Evolutionary conservation across 2,329 filamentous ascomycete species (phyloP), one percentile per base, ranked within the genome.

Genomic region (Rugonectria rugulosa): DNA sequence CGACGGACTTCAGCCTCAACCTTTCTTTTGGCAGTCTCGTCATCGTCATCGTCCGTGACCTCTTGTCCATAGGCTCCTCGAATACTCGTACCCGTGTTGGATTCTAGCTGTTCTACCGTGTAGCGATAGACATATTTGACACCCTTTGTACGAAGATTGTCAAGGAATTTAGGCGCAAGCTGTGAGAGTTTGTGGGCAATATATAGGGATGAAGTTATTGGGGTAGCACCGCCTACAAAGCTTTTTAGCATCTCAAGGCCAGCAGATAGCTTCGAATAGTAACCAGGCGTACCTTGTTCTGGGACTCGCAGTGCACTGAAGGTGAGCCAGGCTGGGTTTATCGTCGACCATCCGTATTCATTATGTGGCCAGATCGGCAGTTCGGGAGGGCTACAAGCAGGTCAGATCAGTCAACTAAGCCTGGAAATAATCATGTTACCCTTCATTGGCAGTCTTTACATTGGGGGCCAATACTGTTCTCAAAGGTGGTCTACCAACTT

Each of bases 361-460:
- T 70, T 73, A 19, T 74, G 73, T 5, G 72, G 72, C 72, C 70
- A 76, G 20, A 74, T 75, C 0, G 73, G 73, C n/a, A 75, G 58
- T 15, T 73, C 70, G 7, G 73, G 70, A 4, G 72, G 72, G 41
- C 59, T 59, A 23, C n/a, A n/a, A 23, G 29, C 29, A 24, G 27
- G 41, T 3, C 21, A 12, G 9, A 14, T 2, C 4, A 1, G 2
- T 57, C 26, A 27, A 27, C n/a, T n/a, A n/a, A n/a, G n/a, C n/a
- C n/a, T n/a, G n/a, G n/a, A n/a, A n/a, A n/a, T n/a, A n/a, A n/a
- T n/a, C n/a, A n/a, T n/a, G n/a, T 56, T 54, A 68, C 63, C 73
- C 72, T 49, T 75, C 72, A 29, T 74, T 75, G 0, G 72, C 72
- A 0, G 72, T 75, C 53, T 73, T 73, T 7, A 74, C 66, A 31